Conservation (phyloP, 208 protist species). For the Phytomonas sp. region DNA sequence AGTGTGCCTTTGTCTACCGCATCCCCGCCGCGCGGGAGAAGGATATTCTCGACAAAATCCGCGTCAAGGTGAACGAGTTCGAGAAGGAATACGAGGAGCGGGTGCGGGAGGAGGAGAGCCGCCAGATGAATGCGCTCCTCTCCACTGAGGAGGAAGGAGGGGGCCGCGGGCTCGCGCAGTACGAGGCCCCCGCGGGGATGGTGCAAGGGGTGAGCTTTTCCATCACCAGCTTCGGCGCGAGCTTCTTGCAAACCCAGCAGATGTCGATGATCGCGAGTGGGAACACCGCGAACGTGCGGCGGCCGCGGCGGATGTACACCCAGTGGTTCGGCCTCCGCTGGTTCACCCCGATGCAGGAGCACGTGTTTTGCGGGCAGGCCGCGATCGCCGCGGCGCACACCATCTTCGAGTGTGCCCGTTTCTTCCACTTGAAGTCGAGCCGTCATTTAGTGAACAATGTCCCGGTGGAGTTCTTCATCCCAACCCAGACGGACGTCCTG, state of each 20-base stretch:
- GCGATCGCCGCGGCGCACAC: slow-evolving; percentile 67
- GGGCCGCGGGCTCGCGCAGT: not conserved
- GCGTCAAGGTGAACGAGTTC: slow-evolving; percentile 39
- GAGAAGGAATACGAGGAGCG: slow-evolving; percentile 57
- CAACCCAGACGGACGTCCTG: slow-evolving; percentile 41
- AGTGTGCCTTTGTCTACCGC: slow-evolving; percentile 67
- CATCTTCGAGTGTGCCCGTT: slow-evolving; percentile 49
- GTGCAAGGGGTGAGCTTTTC: slow-evolving; percentile 41
- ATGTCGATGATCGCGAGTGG: slow-evolving; percentile 16
- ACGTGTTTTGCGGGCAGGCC: slow-evolving; percentile 62
- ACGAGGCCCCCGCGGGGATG: slow-evolving; percentile 22
- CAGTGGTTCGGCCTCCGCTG: slow-evolving; percentile 75
- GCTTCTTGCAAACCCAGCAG: slow-evolving; percentile 29
- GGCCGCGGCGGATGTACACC: slow-evolving; percentile 39
- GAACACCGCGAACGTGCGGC: slow-evolving; percentile 16
- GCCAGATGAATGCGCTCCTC: slow-evolving; percentile 14
- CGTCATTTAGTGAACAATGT: slow-evolving; percentile 34
- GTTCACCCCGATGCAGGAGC: slow-evolving; percentile 61
- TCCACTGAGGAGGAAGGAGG: not conserved
- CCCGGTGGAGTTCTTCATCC: slow-evolving; percentile 50
- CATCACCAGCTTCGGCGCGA: slow-evolving; percentile 32
- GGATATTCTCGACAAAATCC: slow-evolving; percentile 37
- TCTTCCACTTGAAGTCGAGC: slow-evolving; percentile 26
- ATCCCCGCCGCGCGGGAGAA: slow-evolving; percentile 37
- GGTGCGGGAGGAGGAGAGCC: slow-evolving; percentile 26